A percentile compares a stretch with the other conserved stretches of the same genome.
Evolutionary conservation across 129 eudicot genomes (phyloP).

Genomic region (Artemisia annua): DNA sequence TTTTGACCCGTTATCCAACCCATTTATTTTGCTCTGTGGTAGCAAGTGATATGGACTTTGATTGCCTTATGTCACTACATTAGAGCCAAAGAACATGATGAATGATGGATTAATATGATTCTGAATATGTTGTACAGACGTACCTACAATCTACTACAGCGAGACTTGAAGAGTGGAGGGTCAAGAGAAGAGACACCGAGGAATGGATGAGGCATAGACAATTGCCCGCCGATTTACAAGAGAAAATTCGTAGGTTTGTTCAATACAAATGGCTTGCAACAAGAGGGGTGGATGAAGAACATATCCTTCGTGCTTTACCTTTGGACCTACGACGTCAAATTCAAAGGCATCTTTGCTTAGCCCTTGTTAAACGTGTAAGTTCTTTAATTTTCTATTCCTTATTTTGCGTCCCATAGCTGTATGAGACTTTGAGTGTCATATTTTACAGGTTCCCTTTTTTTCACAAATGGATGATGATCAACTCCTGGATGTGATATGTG

Average conservation of each 20-base stretch:
- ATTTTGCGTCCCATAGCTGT: too few relatives aligned
- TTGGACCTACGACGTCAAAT: slow-evolving; percentile 59
- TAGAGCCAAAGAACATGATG: neutral
- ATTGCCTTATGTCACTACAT: neutral
- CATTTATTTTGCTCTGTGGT: too few relatives aligned
- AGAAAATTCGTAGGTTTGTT: slow-evolving; percentile 62
- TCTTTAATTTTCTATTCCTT: neutral
- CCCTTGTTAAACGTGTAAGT: slow-evolving; percentile 75
- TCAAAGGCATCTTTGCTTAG: slow-evolving; percentile 69
- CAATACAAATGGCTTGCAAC: slow-evolving; percentile 79
- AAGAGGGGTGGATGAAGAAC: slow-evolving; percentile 74
- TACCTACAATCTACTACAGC: slow-evolving; percentile 66
- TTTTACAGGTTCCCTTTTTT: slow-evolving; percentile 59
- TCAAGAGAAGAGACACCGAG: slow-evolving; percentile 63
- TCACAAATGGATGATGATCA: slow-evolving; percentile 72
- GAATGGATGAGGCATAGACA: slow-evolving; percentile 81
- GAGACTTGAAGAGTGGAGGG: slow-evolving; percentile 74
- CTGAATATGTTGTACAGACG: slow-evolving; percentile 35
- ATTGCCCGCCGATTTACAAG: slow-evolving; percentile 62
- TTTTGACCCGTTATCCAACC: too few relatives aligned
- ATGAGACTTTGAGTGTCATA: neutral
- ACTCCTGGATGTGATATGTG: slow-evolving; percentile 65
- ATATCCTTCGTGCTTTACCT: slow-evolving; percentile 51
- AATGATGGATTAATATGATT: slow-evolving; percentile 12
- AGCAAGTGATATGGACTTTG: too few relatives aligned